These are phyloP conservation scores for Chrysosphaeria jannelii DNA, from an alignment of 2,329 filamentous ascomycete genomes.

Conservation along the genomic window DNA sequence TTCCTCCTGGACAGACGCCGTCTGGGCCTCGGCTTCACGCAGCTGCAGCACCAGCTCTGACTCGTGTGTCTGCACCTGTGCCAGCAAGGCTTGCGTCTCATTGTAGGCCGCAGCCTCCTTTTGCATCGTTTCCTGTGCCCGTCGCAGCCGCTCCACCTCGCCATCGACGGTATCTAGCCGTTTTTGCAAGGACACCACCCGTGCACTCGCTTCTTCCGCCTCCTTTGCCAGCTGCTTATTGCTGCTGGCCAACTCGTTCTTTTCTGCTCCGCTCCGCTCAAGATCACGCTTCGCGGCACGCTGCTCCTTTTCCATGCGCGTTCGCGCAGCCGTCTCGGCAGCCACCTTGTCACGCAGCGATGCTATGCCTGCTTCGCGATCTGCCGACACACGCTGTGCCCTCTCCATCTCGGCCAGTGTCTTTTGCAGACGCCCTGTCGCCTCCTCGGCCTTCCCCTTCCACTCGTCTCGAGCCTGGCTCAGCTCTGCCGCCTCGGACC, in stretches of 20 bases:
- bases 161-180: conserved; percentile 39
- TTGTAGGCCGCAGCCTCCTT: conserved; percentile 69
- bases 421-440: conserved; percentile 38
- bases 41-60: conserved; percentile 71
- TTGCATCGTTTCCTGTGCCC: conserved; percentile 33
- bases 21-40: conserved; percentile 58
- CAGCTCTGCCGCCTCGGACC: conserved; percentile 45
- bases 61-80: conserved; percentile 79
- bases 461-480: no score
- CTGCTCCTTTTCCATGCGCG: conserved; percentile 53
- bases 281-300: conserved; percentile 46
- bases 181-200: no score
- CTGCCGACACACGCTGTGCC: conserved; percentile 36
- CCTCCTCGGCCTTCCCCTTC: conserved; percentile 47
- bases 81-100: conserved; percentile 59
- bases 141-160: conserved; percentile 33
- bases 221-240: no score
- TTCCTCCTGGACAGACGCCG: conserved; percentile 75
- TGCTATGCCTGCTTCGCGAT: conserved; percentile 53
- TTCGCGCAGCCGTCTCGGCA: conserved; percentile 38
- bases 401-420: conserved; percentile 41
- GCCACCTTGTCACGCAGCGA: conserved; percentile 48
- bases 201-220: conserved; percentile 44
- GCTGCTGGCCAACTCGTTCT: conserved; percentile 45
- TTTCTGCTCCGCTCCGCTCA: conserved; percentile 47